These are phyloP conservation scores for Pythium phragmitis DNA, from an alignment of 352 stramenopile species.

Conservation along the genomic window DNA sequence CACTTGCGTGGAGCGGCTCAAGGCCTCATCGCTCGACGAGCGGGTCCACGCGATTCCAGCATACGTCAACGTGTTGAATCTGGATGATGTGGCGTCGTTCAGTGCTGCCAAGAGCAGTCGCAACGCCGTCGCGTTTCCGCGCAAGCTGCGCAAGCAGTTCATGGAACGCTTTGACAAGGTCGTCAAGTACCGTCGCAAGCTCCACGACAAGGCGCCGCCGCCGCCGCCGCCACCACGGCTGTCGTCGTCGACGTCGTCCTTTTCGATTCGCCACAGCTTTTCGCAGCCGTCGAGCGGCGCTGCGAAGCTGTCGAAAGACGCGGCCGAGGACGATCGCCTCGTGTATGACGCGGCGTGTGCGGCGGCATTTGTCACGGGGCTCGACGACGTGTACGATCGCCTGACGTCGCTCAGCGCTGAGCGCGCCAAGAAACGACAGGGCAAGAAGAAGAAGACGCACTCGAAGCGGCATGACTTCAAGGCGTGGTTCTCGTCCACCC, in stretches of 20 bases:
- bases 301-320: background rate
- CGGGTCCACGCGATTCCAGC: constrained; percentile 37
- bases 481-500: constrained; percentile 81
- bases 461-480: constrained; percentile 84
- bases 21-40: constrained; percentile 47
- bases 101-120: constrained; percentile 50
- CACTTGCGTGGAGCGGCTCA: constrained; percentile 47
- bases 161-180: constrained; percentile 72
- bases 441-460: constrained; percentile 52
- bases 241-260: constrained; percentile 5
- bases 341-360: constrained; percentile 66
- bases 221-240: background rate
- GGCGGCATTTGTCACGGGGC: constrained; percentile 44
- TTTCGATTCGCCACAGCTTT: constrained; percentile 20
- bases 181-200: constrained; percentile 58
- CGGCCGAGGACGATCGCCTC: constrained; percentile 43
- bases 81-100: constrained; percentile 57
- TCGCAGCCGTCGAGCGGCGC: constrained; percentile 9
- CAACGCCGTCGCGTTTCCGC: constrained; percentile 59
- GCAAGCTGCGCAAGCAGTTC: constrained; percentile 78
- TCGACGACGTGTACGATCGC: constrained; percentile 74
- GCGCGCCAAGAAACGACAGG: constrained; percentile 52
- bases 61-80: constrained; percentile 69
- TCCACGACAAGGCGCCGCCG: constrained; percentile 35
- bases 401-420: constrained; percentile 52